phyloP scores from a whole-genome alignment of 306 rosid genomes.

The Casuarina cunninghamiana region DNA sequence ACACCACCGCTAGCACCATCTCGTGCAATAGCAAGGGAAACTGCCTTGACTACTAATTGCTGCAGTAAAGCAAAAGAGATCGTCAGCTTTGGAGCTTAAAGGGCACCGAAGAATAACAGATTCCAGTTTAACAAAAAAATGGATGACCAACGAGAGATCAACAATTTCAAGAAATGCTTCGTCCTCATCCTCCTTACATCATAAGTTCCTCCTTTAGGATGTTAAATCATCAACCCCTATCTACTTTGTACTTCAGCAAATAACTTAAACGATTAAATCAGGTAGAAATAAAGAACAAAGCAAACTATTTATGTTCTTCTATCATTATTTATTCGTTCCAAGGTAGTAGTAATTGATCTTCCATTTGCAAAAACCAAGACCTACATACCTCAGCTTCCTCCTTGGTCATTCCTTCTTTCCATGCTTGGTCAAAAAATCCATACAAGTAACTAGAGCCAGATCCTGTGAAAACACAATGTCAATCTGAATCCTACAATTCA shows the following conservation, averaged over 20 bases:
- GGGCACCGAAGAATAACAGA: neutral
- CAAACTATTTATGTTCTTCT: neutral
- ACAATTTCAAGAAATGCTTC: neutral
- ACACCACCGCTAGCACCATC: conserved; percentile 99
- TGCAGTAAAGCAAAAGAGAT: conserved; percentile 28
- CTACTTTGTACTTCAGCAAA: too few species aligned
- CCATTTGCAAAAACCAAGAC: conserved; percentile 22
- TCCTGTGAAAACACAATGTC: conserved; percentile 48
- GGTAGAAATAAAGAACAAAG: too few species aligned
- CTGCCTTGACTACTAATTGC: conserved; percentile 90
- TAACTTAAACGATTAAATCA: too few species aligned
- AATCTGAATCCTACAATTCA: conserved; percentile 14
- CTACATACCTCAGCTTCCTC: conserved; percentile 93
- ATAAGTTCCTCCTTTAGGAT: neutral
- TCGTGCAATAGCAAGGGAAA: conserved; percentile 94
- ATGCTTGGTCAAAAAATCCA: conserved; percentile 94
- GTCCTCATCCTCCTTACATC: neutral
- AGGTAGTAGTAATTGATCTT: conserved; percentile 5
- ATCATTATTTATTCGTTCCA: neutral
- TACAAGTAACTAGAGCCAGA: conserved; percentile 98
- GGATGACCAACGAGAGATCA: neutral
- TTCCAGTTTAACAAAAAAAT: neutral
- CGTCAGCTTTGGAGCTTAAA: conserved; percentile 19
- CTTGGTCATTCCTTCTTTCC: conserved; percentile 97
- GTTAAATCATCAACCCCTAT: too few species aligned